phyloP scores from a whole-genome alignment of 345 rosid species.

The Salix arbutifolia region DNA sequence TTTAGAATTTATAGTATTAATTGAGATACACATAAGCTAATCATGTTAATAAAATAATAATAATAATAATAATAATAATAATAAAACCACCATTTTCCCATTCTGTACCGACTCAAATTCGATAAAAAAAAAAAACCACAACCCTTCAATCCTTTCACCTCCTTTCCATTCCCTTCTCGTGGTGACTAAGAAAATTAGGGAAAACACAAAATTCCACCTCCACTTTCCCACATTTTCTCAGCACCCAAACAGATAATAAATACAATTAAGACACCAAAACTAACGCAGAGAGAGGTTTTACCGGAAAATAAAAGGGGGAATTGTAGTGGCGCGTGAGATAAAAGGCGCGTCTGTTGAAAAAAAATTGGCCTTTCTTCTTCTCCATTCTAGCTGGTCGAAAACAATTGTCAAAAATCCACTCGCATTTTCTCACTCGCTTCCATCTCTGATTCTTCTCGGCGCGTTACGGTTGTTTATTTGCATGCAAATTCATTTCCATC shows the following conservation, averaged over 20 bases:
- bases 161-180: neutral
- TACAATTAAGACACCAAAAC: neutral
- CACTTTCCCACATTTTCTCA: neutral
- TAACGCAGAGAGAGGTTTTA: neutral
- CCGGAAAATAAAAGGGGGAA: neutral
- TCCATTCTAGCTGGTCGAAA: neutral
- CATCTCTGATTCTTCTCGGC: neutral
- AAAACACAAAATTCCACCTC: neutral
- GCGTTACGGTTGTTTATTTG: neutral
- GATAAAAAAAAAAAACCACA: neutral
- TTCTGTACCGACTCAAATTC: neutral
- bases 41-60: no score
- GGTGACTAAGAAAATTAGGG: neutral
- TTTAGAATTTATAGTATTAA: no score
- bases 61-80: no score
- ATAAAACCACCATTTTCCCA: neutral
- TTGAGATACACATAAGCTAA: no score
- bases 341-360: constrained; percentile 8
- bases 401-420: neutral
- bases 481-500: neutral
- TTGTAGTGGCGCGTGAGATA: constrained; percentile 3
- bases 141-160: neutral
- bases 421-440: constrained; percentile 12
- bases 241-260: neutral
- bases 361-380: neutral